These are phyloP conservation scores for Cladobotryum protrusum DNA, from an alignment of 2,329 filamentous ascomycete species.

Conservation along the genomic window DNA sequence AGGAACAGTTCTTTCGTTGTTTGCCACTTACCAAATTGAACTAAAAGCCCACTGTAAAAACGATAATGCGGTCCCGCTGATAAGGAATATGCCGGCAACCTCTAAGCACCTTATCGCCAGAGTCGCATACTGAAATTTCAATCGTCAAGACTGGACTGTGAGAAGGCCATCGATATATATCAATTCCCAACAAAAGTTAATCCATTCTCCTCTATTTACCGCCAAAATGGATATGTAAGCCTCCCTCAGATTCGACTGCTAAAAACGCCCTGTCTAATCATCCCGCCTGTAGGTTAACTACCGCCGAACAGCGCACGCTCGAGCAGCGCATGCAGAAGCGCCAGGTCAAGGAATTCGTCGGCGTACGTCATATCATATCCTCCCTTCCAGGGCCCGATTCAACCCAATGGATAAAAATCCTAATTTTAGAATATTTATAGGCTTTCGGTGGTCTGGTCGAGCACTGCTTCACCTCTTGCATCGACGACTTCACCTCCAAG, in stretches of 20 bases:
- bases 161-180: neutral
- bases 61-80: constrained; percentile 8
- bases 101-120: constrained; percentile 2
- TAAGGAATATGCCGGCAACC: neutral
- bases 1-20: too few species aligned
- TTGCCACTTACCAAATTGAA: too few species aligned
- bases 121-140: constrained; percentile 12
- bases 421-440: constrained; percentile 16
- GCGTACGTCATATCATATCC: constrained; percentile 53
- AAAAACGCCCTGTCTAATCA: neutral
- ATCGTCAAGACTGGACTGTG: constrained; percentile 6
- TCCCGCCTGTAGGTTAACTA: constrained; percentile 49
- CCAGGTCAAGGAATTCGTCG: constrained; percentile 99
- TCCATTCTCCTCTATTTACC: constrained; percentile 7
- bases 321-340: constrained; percentile 93
- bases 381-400: neutral
- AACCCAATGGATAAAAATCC: too few species aligned
- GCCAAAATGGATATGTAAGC: constrained; percentile 26
- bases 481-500: constrained; percentile 98
- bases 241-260: neutral
- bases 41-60: neutral
- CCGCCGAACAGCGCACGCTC: constrained; percentile 84
- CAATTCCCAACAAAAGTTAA: neutral
- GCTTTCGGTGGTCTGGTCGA: constrained; percentile 50
- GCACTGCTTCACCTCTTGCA: constrained; percentile 92